A percentile compares a stretch with the other conserved stretches of the same genome.
Evolutionary conservation across 495 filamentous ascomycete genomes (phyloP).

Genomic region (Rostrohypoxylon terebratum): DNA sequence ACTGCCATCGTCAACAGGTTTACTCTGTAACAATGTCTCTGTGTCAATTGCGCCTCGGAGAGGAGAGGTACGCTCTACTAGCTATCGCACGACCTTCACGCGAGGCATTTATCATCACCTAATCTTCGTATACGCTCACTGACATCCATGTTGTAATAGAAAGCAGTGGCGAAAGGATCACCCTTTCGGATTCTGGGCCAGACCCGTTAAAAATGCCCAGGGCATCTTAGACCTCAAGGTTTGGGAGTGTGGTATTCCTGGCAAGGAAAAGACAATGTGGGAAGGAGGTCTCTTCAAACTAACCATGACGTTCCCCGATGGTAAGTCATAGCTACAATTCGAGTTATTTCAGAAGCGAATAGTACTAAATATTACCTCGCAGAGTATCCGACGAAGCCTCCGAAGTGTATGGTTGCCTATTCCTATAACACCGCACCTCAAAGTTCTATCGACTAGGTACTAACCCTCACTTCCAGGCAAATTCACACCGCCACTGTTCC

Average conservation of each 20-base stretch:
- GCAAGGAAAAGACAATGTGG: conserved; percentile 96
- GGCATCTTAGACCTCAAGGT: conserved; percentile 91
- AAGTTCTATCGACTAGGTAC: conserved; percentile 43
- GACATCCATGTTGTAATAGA: conserved; percentile 58
- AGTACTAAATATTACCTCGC: conserved; percentile 46
- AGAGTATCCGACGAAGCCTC: conserved; percentile 99
- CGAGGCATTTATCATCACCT: conserved; percentile 18
- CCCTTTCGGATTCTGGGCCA: conserved; percentile 96
- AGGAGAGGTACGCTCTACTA: conserved; percentile 77
- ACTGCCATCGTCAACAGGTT: neutral
- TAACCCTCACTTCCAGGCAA: conserved; percentile 73
- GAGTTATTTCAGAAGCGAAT: conserved; percentile 2
- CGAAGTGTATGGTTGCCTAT: conserved; percentile 79
- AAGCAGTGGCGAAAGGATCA: conserved; percentile 98
- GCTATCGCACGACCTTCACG: neutral
- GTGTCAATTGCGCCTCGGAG: conserved; percentile 86
- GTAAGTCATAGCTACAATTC: conserved; percentile 64
- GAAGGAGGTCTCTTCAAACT: conserved; percentile 96
- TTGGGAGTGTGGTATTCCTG: conserved; percentile 97
- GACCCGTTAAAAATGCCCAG: conserved; percentile 80
- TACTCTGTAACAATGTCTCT: conserved; percentile 74
- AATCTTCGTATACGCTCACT: conserved; percentile 12
- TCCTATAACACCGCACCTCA: neutral
- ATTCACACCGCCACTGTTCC: conserved; percentile 95
- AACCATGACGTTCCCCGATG: conserved; percentile 92